Evolutionary conservation across 495 filamentous ascomycete genomes (phyloP).

Genomic region (Aspergillus incahuasiensis): DNA sequence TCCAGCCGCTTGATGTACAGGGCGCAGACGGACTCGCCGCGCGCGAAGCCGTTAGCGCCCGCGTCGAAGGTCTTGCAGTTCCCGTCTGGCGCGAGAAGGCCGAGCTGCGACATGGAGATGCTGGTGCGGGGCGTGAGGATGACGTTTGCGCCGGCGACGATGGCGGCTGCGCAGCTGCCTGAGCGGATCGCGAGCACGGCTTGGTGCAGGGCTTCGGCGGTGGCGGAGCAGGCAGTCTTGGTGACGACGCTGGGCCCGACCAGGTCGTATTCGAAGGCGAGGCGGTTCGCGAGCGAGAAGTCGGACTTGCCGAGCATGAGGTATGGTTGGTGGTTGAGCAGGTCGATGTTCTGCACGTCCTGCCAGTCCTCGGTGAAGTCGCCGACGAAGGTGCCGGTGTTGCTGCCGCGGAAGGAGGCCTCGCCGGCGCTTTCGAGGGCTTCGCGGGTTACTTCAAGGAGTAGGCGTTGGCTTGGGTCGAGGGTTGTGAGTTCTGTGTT

Average conservation of each 20-base stretch:
- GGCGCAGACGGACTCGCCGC: slow-evolving; percentile 31
- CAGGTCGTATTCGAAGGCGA: slow-evolving; percentile 35
- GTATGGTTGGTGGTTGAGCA: background rate
- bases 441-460: slow-evolving; percentile 57
- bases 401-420: slow-evolving; percentile 30
- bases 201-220: slow-evolving; percentile 28
- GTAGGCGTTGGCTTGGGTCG: slow-evolving; percentile 45
- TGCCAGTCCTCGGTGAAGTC: slow-evolving; percentile 24
- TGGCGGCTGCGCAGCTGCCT: slow-evolving; percentile 26
- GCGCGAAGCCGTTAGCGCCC: slow-evolving; percentile 34
- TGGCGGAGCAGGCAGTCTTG: slow-evolving; percentile 38
- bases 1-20: slow-evolving; percentile 30
- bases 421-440: slow-evolving; percentile 47
- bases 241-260: slow-evolving; percentile 22
- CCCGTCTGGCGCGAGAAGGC: slow-evolving; percentile 11
- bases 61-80: slow-evolving; percentile 27
- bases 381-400: slow-evolving; percentile 46
- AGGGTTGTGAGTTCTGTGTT: slow-evolving; percentile 47
- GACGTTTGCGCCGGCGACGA: slow-evolving; percentile 32
- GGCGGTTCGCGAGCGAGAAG: slow-evolving; percentile 21
- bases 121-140: slow-evolving; percentile 22
- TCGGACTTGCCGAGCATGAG: background rate
- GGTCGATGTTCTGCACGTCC: background rate
- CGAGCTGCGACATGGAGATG: slow-evolving; percentile 2
- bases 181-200: slow-evolving; percentile 33